Evolutionary conservation across 106 monocot species (phyloP).

Genomic region (Allium sativum): DNA sequence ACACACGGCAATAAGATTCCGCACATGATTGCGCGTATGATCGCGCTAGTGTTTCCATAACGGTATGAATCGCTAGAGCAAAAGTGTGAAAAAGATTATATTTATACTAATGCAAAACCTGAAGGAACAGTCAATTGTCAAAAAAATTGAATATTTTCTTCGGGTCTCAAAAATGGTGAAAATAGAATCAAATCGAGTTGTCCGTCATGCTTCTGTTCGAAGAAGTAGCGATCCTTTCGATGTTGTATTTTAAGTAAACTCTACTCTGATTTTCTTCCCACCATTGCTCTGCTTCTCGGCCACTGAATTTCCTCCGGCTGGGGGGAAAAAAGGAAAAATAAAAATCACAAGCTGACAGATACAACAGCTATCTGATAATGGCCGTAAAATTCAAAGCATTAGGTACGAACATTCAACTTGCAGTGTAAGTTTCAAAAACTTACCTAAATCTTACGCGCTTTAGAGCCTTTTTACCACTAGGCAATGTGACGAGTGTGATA

Average conservation of each 20-base stretch:
- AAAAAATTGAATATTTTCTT: not conserved
- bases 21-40: no score
- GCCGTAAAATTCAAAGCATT: not conserved
- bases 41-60: no score
- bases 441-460: constrained; percentile 82
- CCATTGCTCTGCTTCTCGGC: constrained; percentile 68
- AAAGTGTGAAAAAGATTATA: no score
- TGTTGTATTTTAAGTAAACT: constrained; percentile 35
- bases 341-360: not conserved
- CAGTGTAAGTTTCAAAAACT: not conserved
- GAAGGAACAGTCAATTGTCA: no score
- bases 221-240: constrained; percentile 11
- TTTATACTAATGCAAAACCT: not conserved
- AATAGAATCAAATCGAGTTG: constrained; percentile 1
- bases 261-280: constrained; percentile 63
- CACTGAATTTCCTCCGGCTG: constrained; percentile 67
- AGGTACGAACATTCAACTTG: no score
- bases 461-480: constrained; percentile 41
- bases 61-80: not conserved
- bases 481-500: constrained; percentile 37
- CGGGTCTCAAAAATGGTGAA: not conserved
- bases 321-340: not conserved
- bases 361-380: not conserved
- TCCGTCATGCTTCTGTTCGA: constrained; percentile 10
- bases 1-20: no score